Percentiles rank a stretch among this genome's conserved stretches.
phyloP scores from a whole-genome alignment of 106 monocot genomes.

The Iris macrosiphon region DNA sequence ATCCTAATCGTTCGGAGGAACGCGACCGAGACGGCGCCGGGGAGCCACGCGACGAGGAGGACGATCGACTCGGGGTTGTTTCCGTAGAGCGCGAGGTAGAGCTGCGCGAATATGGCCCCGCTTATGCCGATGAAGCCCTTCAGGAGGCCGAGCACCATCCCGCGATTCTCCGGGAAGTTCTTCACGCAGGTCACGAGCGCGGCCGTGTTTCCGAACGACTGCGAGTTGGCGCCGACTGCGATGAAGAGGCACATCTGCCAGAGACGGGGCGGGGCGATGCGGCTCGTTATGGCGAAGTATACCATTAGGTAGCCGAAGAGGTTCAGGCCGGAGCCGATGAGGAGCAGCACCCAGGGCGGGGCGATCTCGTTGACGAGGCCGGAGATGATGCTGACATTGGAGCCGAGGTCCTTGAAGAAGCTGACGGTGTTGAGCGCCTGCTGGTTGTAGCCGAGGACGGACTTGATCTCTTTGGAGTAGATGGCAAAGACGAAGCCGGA shows the following conservation, averaged over 20 bases:
- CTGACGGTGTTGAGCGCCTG: conserved; percentile 7
- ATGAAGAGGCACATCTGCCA: conserved; percentile 20
- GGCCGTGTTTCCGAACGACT: conserved; percentile 13
- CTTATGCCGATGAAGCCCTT: conserved; percentile 21
- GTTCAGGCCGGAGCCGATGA: conserved; percentile 16
- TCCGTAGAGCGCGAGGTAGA: conserved; percentile 13
- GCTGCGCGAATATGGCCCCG: conserved; percentile 18
- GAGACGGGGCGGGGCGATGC: background rate
- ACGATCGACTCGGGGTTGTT: conserved; percentile 8
- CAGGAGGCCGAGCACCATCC: too few relatives aligned
- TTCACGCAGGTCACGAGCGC: too few relatives aligned
- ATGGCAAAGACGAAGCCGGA: conserved; percentile 13
- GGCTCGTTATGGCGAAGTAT: conserved; percentile 4
- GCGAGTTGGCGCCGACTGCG: conserved; percentile 13
- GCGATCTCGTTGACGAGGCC: conserved; percentile 11
- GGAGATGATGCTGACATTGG: conserved; percentile 15
- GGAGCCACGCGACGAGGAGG: conserved; percentile 35
- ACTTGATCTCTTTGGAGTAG: conserved; percentile 16
- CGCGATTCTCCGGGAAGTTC: conserved; percentile 20
- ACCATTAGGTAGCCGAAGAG: conserved; percentile 12
- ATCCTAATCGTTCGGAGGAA: conserved; percentile 24
- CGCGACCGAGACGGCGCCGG: conserved; percentile 24
- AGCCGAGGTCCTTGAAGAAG: conserved; percentile 23
- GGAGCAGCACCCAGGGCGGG: conserved; percentile 10
- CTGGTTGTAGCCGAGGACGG: conserved; percentile 13